These are phyloP conservation scores for Tetrastigma voinierianum DNA, from an alignment of 164 flowering plant species.

Conservation along the genomic window DNA sequence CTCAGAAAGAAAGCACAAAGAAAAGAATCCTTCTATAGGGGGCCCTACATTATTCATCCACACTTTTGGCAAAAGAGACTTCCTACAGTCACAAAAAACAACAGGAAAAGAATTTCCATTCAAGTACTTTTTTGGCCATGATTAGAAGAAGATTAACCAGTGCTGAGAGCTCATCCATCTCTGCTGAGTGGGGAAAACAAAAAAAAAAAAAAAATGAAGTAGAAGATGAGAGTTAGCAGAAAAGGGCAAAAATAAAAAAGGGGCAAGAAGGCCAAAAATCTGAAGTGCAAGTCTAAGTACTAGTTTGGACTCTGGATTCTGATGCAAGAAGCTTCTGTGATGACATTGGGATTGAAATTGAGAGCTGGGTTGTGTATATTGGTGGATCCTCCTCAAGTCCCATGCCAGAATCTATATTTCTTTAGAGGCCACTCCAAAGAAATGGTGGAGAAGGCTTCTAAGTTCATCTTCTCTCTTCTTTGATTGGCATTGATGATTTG, in stretches of 20 bases:
- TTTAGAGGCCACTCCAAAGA: slow-evolving; percentile 45
- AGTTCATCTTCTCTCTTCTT: slow-evolving; percentile 26
- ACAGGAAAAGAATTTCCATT: slow-evolving; percentile 1
- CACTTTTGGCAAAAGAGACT: too few relatives aligned
- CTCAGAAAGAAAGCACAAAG: too few relatives aligned
- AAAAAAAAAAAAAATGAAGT: not conserved
- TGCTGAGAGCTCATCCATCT: slow-evolving; percentile 15
- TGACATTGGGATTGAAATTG: too few relatives aligned
- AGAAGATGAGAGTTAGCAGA: not conserved
- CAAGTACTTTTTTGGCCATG: slow-evolving; percentile 20
- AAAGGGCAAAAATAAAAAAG: not conserved
- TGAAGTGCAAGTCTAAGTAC: slow-evolving; percentile 8
- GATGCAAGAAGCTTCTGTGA: slow-evolving; percentile 16
- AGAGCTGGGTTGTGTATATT: slow-evolving; percentile 30
- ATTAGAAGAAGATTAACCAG: slow-evolving; percentile 1
- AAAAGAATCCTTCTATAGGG: too few relatives aligned
- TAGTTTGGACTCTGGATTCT: slow-evolving; percentile 17
- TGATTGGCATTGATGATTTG: slow-evolving; percentile 24
- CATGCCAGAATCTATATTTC: slow-evolving; percentile 30
- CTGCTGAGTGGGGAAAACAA: not conserved
- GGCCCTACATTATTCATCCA: too few relatives aligned
- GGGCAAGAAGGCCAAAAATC: not conserved
- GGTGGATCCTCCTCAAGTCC: slow-evolving; percentile 18
- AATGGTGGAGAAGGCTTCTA: slow-evolving; percentile 34
- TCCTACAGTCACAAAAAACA: slow-evolving; percentile 8